phyloP scores from a whole-genome alignment of 148 eudicot species.

The Camellia lanceoleosa region DNA sequence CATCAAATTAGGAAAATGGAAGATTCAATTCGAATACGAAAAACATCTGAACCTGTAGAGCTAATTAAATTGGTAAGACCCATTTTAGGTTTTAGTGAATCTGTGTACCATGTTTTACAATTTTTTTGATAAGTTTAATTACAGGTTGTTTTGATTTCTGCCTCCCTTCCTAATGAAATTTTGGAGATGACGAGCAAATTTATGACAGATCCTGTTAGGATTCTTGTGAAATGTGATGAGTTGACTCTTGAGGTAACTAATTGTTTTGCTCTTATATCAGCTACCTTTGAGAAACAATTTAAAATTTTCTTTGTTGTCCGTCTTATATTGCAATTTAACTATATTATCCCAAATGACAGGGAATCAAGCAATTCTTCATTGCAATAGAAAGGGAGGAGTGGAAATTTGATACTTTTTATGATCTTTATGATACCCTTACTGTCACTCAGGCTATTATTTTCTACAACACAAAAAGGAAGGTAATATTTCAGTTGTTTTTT shows the following conservation, averaged over 20 bases:
- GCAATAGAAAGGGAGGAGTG: too few relatives aligned
- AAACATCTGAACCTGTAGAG: too few relatives aligned
- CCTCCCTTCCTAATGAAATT: slow-evolving; percentile 96
- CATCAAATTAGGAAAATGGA: too few relatives aligned
- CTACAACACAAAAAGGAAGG: slow-evolving; percentile 94
- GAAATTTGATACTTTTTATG: too few relatives aligned
- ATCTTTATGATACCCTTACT: slow-evolving; percentile 40
- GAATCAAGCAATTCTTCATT: too few relatives aligned
- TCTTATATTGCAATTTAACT: too few relatives aligned
- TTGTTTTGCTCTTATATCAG: neutral
- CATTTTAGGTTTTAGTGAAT: too few relatives aligned
- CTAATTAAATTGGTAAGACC: too few relatives aligned
- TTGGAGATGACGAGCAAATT: slow-evolving; percentile 94
- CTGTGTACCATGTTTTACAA: too few relatives aligned
- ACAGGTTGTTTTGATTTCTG: slow-evolving; percentile 88
- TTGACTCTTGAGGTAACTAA: slow-evolving; percentile 82
- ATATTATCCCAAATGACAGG: too few relatives aligned
- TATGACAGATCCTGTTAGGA: slow-evolving; percentile 94
- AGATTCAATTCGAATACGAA: too few relatives aligned
- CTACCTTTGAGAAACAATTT: neutral
- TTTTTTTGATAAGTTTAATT: neutral
- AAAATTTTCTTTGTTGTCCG: neutral
- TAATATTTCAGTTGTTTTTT: slow-evolving; percentile 17
- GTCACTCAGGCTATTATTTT: slow-evolving; percentile 97
- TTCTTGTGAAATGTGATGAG: slow-evolving; percentile 98